phyloP scores from a whole-genome alignment of 768 basidiomycete genomes.

The Tremella yokohamensis region DNA sequence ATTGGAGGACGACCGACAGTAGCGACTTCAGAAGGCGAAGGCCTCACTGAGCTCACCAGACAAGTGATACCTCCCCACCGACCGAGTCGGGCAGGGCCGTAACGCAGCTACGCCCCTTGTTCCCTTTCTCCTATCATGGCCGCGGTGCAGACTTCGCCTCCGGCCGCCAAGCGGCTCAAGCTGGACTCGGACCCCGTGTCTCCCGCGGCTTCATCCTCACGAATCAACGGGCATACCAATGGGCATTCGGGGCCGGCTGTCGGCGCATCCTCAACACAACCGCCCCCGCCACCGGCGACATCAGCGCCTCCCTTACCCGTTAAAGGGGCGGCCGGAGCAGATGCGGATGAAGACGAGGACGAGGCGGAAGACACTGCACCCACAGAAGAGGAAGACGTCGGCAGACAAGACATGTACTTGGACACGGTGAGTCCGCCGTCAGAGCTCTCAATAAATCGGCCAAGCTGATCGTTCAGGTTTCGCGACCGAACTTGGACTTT shows the following conservation, averaged over 20 bases:
- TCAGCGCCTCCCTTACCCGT: constrained; percentile 60
- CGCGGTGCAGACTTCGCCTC: constrained; percentile 25
- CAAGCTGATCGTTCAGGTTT: constrained; percentile 61
- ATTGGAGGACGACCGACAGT: too few species aligned
- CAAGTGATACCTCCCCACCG: too few species aligned
- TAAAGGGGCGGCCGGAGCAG: constrained; percentile 53
- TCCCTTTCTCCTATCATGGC: constrained; percentile 1
- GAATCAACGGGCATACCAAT: constrained; percentile 61
- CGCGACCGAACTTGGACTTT: constrained; percentile 85
- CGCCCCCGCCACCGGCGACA: constrained; percentile 67
- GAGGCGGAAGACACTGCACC: constrained; percentile 34
- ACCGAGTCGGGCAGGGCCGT: too few species aligned
- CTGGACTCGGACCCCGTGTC: constrained; percentile 17
- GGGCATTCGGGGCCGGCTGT: constrained; percentile 27
- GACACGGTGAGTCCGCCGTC: constrained; percentile 69
- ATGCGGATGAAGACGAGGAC: constrained; percentile 45
- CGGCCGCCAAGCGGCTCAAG: constrained; percentile 37
- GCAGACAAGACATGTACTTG: constrained; percentile 80
- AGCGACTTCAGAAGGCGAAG: too few species aligned
- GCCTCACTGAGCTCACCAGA: too few species aligned
- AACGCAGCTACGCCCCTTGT: too few species aligned
- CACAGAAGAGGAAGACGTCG: constrained; percentile 41
- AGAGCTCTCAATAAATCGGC: neutral
- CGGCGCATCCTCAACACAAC: constrained; percentile 56
- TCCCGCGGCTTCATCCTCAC: constrained; percentile 20